phyloP scores from a whole-genome alignment of 345 rosid species.

The Populus tremula region DNA sequence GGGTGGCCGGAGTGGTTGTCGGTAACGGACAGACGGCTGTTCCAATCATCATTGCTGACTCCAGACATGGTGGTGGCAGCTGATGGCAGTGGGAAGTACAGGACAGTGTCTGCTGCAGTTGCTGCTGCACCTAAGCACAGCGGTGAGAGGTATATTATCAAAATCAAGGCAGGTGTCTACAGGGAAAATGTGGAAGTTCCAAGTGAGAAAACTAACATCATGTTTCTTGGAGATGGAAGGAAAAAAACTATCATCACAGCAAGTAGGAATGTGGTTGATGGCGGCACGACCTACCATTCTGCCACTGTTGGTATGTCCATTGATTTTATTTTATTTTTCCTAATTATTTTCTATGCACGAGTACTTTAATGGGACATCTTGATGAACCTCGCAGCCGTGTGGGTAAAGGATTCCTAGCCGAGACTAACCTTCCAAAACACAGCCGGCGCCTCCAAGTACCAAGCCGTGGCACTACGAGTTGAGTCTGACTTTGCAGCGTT shows the following conservation, averaged over 20 bases:
- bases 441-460: conserved; percentile 75
- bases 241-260: conserved; percentile 66
- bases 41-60: conserved; percentile 57
- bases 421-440: conserved; percentile 78
- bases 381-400: conserved; percentile 54
- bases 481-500: conserved; percentile 78
- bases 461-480: conserved; percentile 72
- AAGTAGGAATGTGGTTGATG: conserved; percentile 62
- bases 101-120: conserved; percentile 62
- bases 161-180: conserved; percentile 72
- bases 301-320: conserved; percentile 81
- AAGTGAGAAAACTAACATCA: conserved; percentile 60
- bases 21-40: conserved; percentile 54
- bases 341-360: not conserved
- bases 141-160: conserved; percentile 55
- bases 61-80: conserved; percentile 70
- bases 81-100: conserved; percentile 71
- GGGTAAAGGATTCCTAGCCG: conserved; percentile 72
- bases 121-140: conserved; percentile 66
- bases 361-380: too few species aligned
- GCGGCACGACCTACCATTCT: conserved; percentile 76
- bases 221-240: conserved; percentile 88
- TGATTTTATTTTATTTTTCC: not conserved
- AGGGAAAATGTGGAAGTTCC: conserved; percentile 79
- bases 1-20: conserved; percentile 77